Base-by-base conservation (phyloP, 148 eudicot species). In the Persicaria maculosa region DNA sequence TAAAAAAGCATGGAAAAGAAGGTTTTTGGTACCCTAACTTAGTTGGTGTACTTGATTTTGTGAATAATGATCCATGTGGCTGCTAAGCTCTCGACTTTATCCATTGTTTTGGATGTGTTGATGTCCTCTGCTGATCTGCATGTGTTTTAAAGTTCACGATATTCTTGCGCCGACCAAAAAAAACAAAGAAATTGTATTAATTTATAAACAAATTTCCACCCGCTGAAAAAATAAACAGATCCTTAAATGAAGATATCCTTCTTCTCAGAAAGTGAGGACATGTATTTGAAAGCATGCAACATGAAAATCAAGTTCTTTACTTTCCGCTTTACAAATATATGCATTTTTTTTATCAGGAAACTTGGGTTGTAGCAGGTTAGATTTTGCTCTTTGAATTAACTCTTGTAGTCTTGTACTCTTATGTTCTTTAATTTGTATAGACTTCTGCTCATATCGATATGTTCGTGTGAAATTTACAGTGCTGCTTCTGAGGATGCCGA, bases 401-500 rank as follows among this genome's bases (percentile, higher is more conserved):
- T 65, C 40, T 1, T 31, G 40, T 31, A 31, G 40, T 31, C 40
- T 31, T 31, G 40, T 31, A 31, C 40, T 31, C 46, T 14, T 65
- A 1, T 40, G 70, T 45, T 36, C 46, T 65, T 65, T 8, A 14
- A 14, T 36, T 7, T 65, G 70, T 65, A 40, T 65, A 14, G 40
- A 40, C 19, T 40, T 59, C 31, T 57, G 11, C 68, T 62, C 7
- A 62, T 62, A 0, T 44, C 68, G 12, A 45, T 45, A 47, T 69
- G 72, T 11, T 69, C 55, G 25, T 71, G 45, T 64, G 43, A 52
- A 44, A 70, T 72, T 50, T 68, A 43, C 74, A 95, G 98, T 76
- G 98, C 98, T 71, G 85, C 86, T 80, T 85, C 88, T 19, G 93
- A 88, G 82, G 97, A 95, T 88, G 96, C 93, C 40, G 86, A 78